A percentile compares a stretch with the other conserved stretches of the same genome.
phyloP scores from a whole-genome alignment of 371 early-diverging fungal species.

The Mucor plumbeus region DNA sequence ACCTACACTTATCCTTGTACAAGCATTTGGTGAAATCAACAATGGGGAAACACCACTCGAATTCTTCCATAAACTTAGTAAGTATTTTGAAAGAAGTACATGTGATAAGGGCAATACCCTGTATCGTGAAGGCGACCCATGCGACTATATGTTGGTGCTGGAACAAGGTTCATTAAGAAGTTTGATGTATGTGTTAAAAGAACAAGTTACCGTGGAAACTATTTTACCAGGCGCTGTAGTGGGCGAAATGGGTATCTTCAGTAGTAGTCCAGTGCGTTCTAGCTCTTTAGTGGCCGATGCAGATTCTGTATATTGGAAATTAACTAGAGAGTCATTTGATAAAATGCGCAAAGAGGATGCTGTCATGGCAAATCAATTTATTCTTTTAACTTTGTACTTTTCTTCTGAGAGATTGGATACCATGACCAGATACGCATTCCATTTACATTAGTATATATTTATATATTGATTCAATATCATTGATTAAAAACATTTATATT shows the following conservation, averaged over 20 bases:
- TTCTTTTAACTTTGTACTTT: constrained; percentile 60
- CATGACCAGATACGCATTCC: constrained; percentile 67
- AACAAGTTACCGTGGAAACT: constrained; percentile 62
- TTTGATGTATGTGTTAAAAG: constrained; percentile 53
- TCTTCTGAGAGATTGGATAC: constrained; percentile 62
- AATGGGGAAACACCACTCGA: constrained; percentile 45
- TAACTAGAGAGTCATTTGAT: constrained; percentile 62
- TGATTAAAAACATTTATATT: no score
- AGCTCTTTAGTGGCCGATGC: constrained; percentile 69
- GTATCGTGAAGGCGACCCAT: constrained; percentile 70
- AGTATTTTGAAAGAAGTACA: constrained; percentile 65
- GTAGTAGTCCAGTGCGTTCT: constrained; percentile 53
- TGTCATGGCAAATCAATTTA: constrained; percentile 56
- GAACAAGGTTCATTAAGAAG: constrained; percentile 80
- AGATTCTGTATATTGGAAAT: constrained; percentile 70
- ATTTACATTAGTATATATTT: constrained; percentile 44
- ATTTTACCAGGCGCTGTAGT: constrained; percentile 79
- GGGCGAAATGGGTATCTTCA: constrained; percentile 79
- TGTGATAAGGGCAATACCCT: constrained; percentile 57
- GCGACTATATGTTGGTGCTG: constrained; percentile 73
- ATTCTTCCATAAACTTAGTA: constrained; percentile 62
- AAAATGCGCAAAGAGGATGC: constrained; percentile 60
- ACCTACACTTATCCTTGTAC: constrained; percentile 67
- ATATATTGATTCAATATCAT: neutral
- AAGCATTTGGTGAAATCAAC: constrained; percentile 68